Conservation (phyloP, 805 yeast species). For the Yarrowia sp. region DNA sequence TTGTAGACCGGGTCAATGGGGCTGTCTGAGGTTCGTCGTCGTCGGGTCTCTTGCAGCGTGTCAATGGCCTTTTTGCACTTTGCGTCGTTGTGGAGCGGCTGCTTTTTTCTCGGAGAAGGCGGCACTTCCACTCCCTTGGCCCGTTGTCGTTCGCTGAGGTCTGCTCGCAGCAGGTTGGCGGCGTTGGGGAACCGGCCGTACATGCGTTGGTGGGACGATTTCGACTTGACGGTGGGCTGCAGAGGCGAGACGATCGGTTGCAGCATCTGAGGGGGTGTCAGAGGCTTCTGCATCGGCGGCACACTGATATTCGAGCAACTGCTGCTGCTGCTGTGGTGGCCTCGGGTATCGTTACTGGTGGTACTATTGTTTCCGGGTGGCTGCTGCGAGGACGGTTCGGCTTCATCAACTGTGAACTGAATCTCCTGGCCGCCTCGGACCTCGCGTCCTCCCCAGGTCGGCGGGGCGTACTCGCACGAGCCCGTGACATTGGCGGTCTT, state of each 20-base stretch:
- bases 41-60: conserved; percentile 18
- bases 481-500: conserved; percentile 33
- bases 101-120: conserved; percentile 16
- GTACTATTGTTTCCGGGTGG: not conserved
- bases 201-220: conserved; percentile 29
- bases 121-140: conserved; percentile 12
- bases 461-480: conserved; percentile 36
- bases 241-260: conserved; percentile 18
- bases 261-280: conserved; percentile 23
- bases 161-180: conserved; percentile 20
- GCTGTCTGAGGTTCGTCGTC: conserved; percentile 1
- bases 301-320: conserved; percentile 22
- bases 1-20: conserved; percentile 33
- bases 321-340: conserved; percentile 30
- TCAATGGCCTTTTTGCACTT: conserved; percentile 25
- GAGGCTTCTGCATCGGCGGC: conserved; percentile 25
- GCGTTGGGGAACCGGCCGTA: conserved; percentile 37
- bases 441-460: conserved; percentile 21
- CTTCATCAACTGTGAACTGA: conserved; percentile 21
- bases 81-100: conserved; percentile 22
- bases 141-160: conserved; percentile 14
- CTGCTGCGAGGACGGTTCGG: not conserved
- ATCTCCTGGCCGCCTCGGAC: conserved; percentile 28
- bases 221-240: conserved; percentile 19
- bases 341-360: conserved; percentile 18